A percentile compares a stretch with the other conserved stretches of the same genome.
These are phyloP conservation scores for Aspergillus udagawae DNA, from an alignment of 2,329 filamentous ascomycete genomes.

Conservation along the genomic window DNA sequence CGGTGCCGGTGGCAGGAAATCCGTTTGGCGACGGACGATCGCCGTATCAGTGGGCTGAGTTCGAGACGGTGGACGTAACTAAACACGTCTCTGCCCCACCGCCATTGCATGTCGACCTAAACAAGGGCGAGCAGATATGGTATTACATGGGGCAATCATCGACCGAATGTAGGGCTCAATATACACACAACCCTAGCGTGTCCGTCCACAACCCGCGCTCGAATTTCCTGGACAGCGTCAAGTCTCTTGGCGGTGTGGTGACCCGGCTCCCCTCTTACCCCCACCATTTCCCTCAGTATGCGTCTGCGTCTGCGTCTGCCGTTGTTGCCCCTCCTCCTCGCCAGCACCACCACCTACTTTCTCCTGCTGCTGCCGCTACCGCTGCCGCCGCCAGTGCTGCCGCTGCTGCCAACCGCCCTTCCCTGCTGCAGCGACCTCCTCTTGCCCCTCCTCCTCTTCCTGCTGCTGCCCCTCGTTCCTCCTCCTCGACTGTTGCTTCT, in stretches of 20 bases:
- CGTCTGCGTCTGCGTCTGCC: not conserved
- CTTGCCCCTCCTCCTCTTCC: constrained; percentile 33
- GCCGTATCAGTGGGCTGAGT: constrained; percentile 72
- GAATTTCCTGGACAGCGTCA: constrained; percentile 49
- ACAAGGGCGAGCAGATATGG: constrained; percentile 74
- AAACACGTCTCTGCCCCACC: constrained; percentile 53
- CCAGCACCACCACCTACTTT: constrained; percentile 7
- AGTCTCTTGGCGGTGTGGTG: constrained; percentile 34
- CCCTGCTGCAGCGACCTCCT: constrained; percentile 30
- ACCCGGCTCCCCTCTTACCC: constrained; percentile 23
- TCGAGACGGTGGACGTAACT: constrained; percentile 57
- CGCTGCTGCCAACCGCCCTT: constrained; percentile 24
- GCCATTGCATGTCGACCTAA: constrained; percentile 67
- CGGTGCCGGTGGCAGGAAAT: constrained; percentile 62
- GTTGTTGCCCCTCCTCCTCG: not conserved
- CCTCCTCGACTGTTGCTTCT: constrained; percentile 26
- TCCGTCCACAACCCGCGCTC: constrained; percentile 45
- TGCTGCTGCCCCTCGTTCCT: constrained; percentile 20
- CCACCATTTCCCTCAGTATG: constrained; percentile 24
- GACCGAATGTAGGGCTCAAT: constrained; percentile 86
- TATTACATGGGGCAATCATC: constrained; percentile 81
- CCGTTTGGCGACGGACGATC: constrained; percentile 56
- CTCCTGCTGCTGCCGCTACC: constrained; percentile 13
- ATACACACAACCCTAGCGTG: constrained; percentile 69
- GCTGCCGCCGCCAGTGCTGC: constrained; percentile 14